phyloP scores from a whole-genome alignment of 768 basidiomycete genomes.

The Trametes cubensis region DNA sequence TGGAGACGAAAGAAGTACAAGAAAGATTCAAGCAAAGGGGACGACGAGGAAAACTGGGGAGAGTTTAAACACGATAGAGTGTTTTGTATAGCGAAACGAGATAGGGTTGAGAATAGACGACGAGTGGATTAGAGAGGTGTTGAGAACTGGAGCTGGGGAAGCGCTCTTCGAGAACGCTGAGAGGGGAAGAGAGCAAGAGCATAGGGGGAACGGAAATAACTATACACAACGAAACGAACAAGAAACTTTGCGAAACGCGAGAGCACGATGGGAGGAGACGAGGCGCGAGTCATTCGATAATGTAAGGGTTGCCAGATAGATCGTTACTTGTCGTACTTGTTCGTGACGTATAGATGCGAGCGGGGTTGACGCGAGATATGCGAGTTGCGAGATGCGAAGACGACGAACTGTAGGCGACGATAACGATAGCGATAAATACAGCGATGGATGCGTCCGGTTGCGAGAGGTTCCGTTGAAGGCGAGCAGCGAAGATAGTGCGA shows the following conservation, averaged over 20 bases:
- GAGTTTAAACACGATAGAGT: too few relatives aligned
- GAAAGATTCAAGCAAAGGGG: neutral
- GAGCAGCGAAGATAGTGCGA: conserved; percentile 1
- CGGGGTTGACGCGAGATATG: neutral
- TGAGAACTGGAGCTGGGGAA: neutral
- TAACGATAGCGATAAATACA: conserved; percentile 19
- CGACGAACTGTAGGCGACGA: conserved; percentile 13
- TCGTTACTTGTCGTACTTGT: conserved; percentile 15
- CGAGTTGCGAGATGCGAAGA: neutral
- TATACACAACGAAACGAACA: conserved; percentile 13
- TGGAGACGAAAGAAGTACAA: neutral
- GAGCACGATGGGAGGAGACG: neutral
- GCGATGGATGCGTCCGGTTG: neutral
- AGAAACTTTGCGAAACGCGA: neutral
- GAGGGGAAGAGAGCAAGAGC: neutral
- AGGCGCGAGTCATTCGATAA: conserved; percentile 5
- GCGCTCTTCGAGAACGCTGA: neutral
- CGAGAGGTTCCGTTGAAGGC: neutral
- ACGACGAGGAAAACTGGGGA: neutral
- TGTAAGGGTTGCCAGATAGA: neutral
- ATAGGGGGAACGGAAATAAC: neutral
- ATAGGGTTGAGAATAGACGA: neutral
- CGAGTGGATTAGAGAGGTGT: neutral
- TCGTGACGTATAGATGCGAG: conserved; percentile 14
- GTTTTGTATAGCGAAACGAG: too few relatives aligned